A percentile compares a stretch with the other conserved stretches of the same genome.
Conservation (phyloP, 2,329 filamentous ascomycete species). For the Aspergillus aculeatinus region DNA sequence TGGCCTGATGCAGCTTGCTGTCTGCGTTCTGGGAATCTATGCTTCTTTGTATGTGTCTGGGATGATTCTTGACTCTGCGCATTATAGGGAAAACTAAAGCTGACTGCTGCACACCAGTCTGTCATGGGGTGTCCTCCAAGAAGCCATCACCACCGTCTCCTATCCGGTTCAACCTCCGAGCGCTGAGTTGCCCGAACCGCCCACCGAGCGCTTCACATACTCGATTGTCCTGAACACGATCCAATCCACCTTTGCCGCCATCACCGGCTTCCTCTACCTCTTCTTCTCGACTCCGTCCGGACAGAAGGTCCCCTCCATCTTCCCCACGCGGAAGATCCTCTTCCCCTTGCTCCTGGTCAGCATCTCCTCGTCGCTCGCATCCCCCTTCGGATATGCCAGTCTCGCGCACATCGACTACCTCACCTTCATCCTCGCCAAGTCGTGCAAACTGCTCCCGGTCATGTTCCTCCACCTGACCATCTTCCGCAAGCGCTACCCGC, state of each 20-base stretch:
- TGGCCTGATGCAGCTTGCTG: slow-evolving; percentile 71
- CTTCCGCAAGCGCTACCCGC: slow-evolving; percentile 82
- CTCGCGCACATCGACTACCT: slow-evolving; percentile 96
- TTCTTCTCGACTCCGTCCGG: slow-evolving; percentile 59
- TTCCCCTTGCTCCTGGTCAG: slow-evolving; percentile 79
- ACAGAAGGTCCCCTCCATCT: slow-evolving; percentile 55
- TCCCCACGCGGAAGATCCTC: slow-evolving; percentile 74
- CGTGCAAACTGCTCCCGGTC: slow-evolving; percentile 97
- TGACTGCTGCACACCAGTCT: slow-evolving; percentile 55
- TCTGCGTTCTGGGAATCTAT: slow-evolving; percentile 94
- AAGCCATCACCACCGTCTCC: slow-evolving; percentile 90
- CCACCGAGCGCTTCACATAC: slow-evolving; percentile 77
- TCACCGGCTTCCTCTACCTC: slow-evolving; percentile 80
- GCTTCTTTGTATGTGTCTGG: slow-evolving; percentile 73
- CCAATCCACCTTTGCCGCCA: slow-evolving; percentile 83
- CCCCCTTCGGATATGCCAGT: slow-evolving; percentile 92
- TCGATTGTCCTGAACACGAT: slow-evolving; percentile 95
- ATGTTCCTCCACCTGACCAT: slow-evolving; percentile 95
- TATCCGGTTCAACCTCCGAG: slow-evolving; percentile 65
- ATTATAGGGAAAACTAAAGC: not conserved
- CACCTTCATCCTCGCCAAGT: slow-evolving; percentile 95
- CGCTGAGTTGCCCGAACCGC: slow-evolving; percentile 35
- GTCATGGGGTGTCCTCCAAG: slow-evolving; percentile 94
- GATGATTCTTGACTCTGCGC: not conserved
- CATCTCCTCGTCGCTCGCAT: slow-evolving; percentile 81